Evolutionary conservation across 1,284 basidiomycete species (phyloP).

Genomic region (Coniferiporia sulphurascens): DNA sequence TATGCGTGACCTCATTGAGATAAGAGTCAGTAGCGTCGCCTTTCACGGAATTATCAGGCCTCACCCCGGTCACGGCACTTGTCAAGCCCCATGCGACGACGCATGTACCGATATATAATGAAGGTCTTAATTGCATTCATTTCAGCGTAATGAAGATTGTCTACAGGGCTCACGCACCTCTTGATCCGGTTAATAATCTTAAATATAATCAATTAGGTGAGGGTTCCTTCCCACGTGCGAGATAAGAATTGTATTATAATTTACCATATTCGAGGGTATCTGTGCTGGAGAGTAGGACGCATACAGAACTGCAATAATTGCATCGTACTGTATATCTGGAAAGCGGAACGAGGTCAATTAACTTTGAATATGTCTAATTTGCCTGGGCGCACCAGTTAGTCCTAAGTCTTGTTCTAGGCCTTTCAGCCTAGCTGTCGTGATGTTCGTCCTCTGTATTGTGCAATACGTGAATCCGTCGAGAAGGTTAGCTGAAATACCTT

Average conservation of each 20-base stretch:
- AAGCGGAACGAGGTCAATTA: too few relatives aligned
- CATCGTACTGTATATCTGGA: constrained; percentile 56
- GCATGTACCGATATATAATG: constrained; percentile 24
- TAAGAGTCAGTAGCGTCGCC: neutral
- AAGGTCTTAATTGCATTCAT: constrained; percentile 17
- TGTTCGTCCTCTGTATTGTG: constrained; percentile 56
- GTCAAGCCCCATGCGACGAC: constrained; percentile 26
- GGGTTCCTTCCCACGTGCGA: neutral
- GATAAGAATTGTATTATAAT: constrained; percentile 9
- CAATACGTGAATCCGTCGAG: neutral
- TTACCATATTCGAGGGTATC: constrained; percentile 63
- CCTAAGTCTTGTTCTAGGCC: constrained; percentile 55
- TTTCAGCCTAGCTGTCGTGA: constrained; percentile 55
- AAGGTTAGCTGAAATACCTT: neutral
- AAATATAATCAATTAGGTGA: neutral
- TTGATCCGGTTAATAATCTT: constrained; percentile 50
- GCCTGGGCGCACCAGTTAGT: constrained; percentile 36
- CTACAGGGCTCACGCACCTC: constrained; percentile 30
- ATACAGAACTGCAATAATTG: constrained; percentile 54
- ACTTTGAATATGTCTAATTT: neutral
- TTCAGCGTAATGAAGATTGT: neutral
- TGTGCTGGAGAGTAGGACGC: constrained; percentile 58
- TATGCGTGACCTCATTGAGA: constrained; percentile 20
- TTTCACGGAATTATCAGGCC: neutral
- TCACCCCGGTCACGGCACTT: constrained; percentile 22